These are phyloP conservation scores for Aegle marmelos DNA, from an alignment of 345 rosid genomes.

Conservation along the genomic window DNA sequence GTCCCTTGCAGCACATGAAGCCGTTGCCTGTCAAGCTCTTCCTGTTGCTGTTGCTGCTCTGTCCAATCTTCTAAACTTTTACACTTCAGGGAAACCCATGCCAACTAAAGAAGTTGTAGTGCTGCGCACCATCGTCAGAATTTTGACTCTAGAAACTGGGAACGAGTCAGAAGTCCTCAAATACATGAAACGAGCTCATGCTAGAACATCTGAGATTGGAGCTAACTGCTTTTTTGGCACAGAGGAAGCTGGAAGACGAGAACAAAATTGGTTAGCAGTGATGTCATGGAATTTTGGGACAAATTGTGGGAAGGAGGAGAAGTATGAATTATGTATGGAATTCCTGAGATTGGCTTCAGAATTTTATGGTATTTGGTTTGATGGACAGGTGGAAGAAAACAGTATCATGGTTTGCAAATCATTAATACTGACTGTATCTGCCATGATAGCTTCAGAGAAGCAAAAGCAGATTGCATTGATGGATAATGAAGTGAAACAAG, in stretches of 20 bases:
- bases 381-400: slow-evolving; percentile 51
- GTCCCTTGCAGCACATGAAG: slow-evolving; percentile 92
- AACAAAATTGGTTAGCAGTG: slow-evolving; percentile 79
- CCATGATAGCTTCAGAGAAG: slow-evolving; percentile 71
- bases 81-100: slow-evolving; percentile 57
- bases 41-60: slow-evolving; percentile 74
- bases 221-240: slow-evolving; percentile 66
- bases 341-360: slow-evolving; percentile 64
- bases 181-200: slow-evolving; percentile 48
- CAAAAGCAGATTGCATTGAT: slow-evolving; percentile 45
- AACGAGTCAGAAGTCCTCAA: slow-evolving; percentile 60
- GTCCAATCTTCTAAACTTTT: slow-evolving; percentile 67
- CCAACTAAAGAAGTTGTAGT: slow-evolving; percentile 71
- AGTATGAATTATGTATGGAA: slow-evolving; percentile 62
- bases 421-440: slow-evolving; percentile 61
- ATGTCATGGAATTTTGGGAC: slow-evolving; percentile 86
- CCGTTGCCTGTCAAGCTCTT: slow-evolving; percentile 79
- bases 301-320: slow-evolving; percentile 67
- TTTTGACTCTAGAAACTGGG: slow-evolving; percentile 56
- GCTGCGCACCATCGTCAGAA: slow-evolving; percentile 74
- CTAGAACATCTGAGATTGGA: slow-evolving; percentile 67
- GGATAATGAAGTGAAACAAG: slow-evolving; percentile 62
- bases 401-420: slow-evolving; percentile 59
- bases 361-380: slow-evolving; percentile 43
- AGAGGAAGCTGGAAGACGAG: slow-evolving; percentile 77